phyloP scores from a whole-genome alignment of 768 basidiomycete genomes.

The Tubosaeta sp. region DNA sequence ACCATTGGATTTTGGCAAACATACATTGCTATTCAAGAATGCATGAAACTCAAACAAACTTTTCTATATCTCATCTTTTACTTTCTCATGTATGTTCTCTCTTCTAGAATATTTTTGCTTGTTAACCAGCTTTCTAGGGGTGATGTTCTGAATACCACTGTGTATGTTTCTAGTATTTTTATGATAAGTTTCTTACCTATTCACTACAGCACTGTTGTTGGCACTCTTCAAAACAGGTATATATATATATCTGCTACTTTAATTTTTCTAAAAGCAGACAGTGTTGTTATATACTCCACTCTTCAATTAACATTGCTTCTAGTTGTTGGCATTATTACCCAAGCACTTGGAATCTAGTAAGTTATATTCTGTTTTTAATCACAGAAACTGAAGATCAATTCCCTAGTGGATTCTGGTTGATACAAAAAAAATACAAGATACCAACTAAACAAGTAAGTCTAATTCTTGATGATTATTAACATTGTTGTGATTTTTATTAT shows the following conservation, averaged over 20 bases:
- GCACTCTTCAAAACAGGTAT: slow-evolving; percentile 67
- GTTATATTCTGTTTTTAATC: slow-evolving; percentile 11
- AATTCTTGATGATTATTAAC: background rate
- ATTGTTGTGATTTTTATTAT: background rate
- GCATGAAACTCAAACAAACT: slow-evolving; percentile 65
- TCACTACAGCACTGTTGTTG: slow-evolving; percentile 56
- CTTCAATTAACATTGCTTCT: slow-evolving; percentile 63
- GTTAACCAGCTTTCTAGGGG: slow-evolving; percentile 42
- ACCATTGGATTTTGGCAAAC: slow-evolving; percentile 69
- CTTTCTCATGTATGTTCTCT: slow-evolving; percentile 58
- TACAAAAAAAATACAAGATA: slow-evolving; percentile 61
- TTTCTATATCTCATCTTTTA: slow-evolving; percentile 73
- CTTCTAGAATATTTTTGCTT: background rate
- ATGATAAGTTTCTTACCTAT: slow-evolving; percentile 1
- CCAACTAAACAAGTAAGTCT: slow-evolving; percentile 50
- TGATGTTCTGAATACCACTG: slow-evolving; percentile 70
- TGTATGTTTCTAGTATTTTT: slow-evolving; percentile 39
- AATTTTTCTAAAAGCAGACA: slow-evolving; percentile 23
- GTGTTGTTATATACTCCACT: slow-evolving; percentile 69
- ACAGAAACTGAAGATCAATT: background rate
- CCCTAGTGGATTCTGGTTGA: slow-evolving; percentile 58
- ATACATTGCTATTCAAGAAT: slow-evolving; percentile 58
- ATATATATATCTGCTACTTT: background rate
- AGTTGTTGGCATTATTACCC: slow-evolving; percentile 61
- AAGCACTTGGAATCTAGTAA: slow-evolving; percentile 68